A percentile compares a stretch with the other conserved stretches of the same genome.
phyloP scores from a whole-genome alignment of 2,329 filamentous ascomycete genomes.

The Aspergillus fischeri region DNA sequence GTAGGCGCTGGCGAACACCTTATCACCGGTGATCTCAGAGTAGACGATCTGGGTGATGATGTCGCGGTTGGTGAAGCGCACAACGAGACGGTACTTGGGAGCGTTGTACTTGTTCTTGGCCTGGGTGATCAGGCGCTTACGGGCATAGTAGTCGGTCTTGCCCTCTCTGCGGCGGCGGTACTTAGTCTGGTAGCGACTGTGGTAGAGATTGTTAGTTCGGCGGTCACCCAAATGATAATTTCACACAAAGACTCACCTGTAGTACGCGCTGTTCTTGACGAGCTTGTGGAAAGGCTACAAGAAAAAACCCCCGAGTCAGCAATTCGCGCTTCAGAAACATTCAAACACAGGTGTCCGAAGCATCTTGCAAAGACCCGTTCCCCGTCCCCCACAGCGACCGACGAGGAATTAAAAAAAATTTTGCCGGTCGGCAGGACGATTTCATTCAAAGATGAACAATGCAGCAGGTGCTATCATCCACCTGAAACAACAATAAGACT shows the following conservation, averaged over 20 bases:
- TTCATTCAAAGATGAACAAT: conserved; percentile 2
- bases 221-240: not conserved
- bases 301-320: conserved; percentile 78
- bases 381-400: conserved; percentile 13
- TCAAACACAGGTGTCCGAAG: conserved; percentile 65
- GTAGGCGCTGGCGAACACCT: conserved; percentile 90
- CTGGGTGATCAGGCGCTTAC: conserved; percentile 99
- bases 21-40: conserved; percentile 96
- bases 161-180: conserved; percentile 94
- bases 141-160: conserved; percentile 99
- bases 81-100: conserved; percentile 98
- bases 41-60: conserved; percentile 97
- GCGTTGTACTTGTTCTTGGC: conserved; percentile 99
- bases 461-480: conserved; percentile 20
- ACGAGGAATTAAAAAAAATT: conserved; percentile 3
- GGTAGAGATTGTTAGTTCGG: conserved; percentile 12
- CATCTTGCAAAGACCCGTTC: conserved; percentile 89
- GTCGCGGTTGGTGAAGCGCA: conserved; percentile 99
- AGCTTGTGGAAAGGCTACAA: conserved; percentile 82
- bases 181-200: conserved; percentile 98
- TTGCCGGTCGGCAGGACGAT: not conserved
- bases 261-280: conserved; percentile 98
- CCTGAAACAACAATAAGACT: conserved; percentile 29
- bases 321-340: conserved; percentile 96
- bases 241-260: conserved; percentile 65